Base-by-base conservation (phyloP, 1,139 yeast genomes). In the Diutina pseudorugosa region DNA sequence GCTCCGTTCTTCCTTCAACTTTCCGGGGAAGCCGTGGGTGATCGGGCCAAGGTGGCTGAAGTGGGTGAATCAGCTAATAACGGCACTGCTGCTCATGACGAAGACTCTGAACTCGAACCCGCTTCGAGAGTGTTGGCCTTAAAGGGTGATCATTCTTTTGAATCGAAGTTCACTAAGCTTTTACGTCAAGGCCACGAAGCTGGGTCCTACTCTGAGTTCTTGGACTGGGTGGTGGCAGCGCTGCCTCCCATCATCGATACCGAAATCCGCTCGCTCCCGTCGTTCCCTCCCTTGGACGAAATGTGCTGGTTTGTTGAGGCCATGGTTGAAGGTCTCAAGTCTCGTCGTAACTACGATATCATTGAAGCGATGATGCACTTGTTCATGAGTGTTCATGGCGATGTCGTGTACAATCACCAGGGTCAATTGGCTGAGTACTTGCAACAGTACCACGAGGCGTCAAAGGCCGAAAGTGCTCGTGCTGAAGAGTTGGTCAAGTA, bases 191-290 rank as follows among this genome's bases (percentile, higher is more conserved):
- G 82, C 4, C 61, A 72, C 5, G 69, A 66, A 23, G 44, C 57
- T 0, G 56, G 54, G 2, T 76, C 82, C 55, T 83, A 70, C 60
- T 54, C 63, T 1, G 68, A 64, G 18, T 85, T 91, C 61, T 70
- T 89, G 55, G 60, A 64, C 1, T 77, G 72, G 60, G 65, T 93
- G 50, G 72, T 82, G n/a, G 62, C 65, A 2, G 76, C 89, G 52
- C 74, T 96, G 0, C 96, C 98, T 12, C 74, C 96, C 1, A 69
- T 80, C 6, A 77, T 90, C 23, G 98, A 93, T 64, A 68, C 93
- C 55, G 98, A 94, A 66, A 80, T 93, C 54, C 80, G 95, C 59
- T 85, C 97, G 1, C 66, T 93, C 55, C 79, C 82, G 59, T 69
- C 88, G 0, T 72, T 75, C 60, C 79, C 83, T 9, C 88, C 89